Percentiles rank a stretch among this genome's conserved stretches.
Evolutionary conservation across 306 rosid species (phyloP).

Genomic region (Hippophae tibetana): DNA sequence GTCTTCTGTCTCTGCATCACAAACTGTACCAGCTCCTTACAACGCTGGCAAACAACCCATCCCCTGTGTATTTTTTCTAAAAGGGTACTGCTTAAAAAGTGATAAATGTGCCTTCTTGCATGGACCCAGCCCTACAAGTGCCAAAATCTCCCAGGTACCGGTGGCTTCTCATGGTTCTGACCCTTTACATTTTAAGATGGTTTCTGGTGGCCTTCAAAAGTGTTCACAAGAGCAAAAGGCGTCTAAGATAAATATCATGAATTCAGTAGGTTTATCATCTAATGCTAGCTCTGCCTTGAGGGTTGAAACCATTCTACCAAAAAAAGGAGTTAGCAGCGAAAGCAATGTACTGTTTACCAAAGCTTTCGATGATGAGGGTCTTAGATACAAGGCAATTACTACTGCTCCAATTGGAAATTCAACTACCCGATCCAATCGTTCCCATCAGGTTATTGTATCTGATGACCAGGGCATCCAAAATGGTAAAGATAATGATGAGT

Average conservation of each 20-base stretch:
- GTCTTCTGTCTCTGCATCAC: slow-evolving; percentile 38
- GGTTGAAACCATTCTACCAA: slow-evolving; percentile 34
- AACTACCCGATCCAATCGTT: slow-evolving; percentile 31
- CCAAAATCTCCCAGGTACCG: slow-evolving; percentile 43
- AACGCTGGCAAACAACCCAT: slow-evolving; percentile 59
- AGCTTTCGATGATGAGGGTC: slow-evolving; percentile 40
- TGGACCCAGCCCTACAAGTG: slow-evolving; percentile 40
- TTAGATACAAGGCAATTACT: slow-evolving; percentile 33
- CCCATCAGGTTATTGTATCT: slow-evolving; percentile 36
- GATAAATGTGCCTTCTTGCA: slow-evolving; percentile 80
- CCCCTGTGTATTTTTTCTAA: slow-evolving; percentile 83
- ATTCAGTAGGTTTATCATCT: slow-evolving; percentile 28
- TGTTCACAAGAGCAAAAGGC: slow-evolving; percentile 44
- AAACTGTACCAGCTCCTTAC: slow-evolving; percentile 30
- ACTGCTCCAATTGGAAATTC: slow-evolving; percentile 39
- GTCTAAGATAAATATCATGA: slow-evolving; percentile 31
- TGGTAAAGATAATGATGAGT: slow-evolving; percentile 84
- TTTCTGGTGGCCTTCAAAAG: slow-evolving; percentile 44
- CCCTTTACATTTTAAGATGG: slow-evolving; percentile 27
- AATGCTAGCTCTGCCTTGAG: slow-evolving; percentile 37
- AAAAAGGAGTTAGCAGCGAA: slow-evolving; percentile 36
- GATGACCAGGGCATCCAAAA: slow-evolving; percentile 65
- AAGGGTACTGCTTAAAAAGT: slow-evolving; percentile 82
- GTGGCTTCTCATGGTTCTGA: slow-evolving; percentile 34
- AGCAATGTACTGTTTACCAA: slow-evolving; percentile 27